Base-by-base conservation (phyloP, 2,329 filamentous ascomycete species). In the Catunica adiposa region DNA sequence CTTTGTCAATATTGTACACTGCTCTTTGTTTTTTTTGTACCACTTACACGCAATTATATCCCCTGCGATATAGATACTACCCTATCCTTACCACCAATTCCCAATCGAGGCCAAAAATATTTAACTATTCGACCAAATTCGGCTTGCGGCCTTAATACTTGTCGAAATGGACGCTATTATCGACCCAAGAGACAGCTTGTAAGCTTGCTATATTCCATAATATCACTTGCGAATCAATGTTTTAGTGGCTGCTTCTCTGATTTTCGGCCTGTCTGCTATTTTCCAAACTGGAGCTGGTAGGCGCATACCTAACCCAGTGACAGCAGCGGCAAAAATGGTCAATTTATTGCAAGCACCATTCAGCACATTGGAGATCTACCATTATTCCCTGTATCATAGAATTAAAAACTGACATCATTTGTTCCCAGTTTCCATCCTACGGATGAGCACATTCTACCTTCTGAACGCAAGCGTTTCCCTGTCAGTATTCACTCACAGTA, bases 401-500 rank as follows among this genome's bases (percentile, higher is more conserved):
- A 48, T 22, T 52, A 22, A 11, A 14, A 38, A 20, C 56, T 46
- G 31, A 52, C 58, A 54, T 25, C 44, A 5, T 23, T 14, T n/a
- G n/a, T n/a, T n/a, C 17, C 14, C 59, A 86, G 83, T 64, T 75
- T 77, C 66, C 76, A 78, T 69, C 77, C 80, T 58, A 85, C 82
- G 60, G 79, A 86, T 61, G 71, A 73, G 63, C 71, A 87, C 60
- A 75, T 87, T 60, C 74, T 79, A 54, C 71, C 73, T 58, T 72
- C 69, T 51, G 75, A 76, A 59, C 78, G 80, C 64, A 82, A 77
- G 61, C 84, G 84, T 66, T 88, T 83, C 65, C 78, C 78, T 50
- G 76, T 82, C 59, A 75, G 73, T 47, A 82, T 88, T 62, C 75
- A 76, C 53, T 80, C 80, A 52, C 77, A 79, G 80, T 85, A 70